Conservation (phyloP, 2,329 filamentous ascomycete genomes). For the Lachnellula suecica region DNA sequence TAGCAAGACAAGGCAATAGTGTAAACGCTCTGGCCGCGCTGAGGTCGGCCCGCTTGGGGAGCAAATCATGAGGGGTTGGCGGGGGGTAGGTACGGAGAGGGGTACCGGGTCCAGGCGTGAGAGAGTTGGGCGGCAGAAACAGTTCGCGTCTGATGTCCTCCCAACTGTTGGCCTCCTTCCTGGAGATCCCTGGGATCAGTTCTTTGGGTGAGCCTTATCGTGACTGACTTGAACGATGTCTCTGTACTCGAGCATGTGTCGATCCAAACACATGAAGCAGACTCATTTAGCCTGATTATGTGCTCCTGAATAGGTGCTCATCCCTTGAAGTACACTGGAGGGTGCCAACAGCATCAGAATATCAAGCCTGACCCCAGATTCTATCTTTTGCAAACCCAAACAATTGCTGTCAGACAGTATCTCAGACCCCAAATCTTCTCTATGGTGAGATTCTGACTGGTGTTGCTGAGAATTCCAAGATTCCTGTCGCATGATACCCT, state of each 20-base stretch:
- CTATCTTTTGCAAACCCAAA: neutral
- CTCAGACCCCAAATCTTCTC: too few relatives aligned
- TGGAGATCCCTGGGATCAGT: too few relatives aligned
- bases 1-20: neutral
- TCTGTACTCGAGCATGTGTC: neutral
- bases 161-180: neutral
- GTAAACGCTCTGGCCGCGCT: constrained; percentile 13
- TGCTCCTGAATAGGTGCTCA: too few relatives aligned
- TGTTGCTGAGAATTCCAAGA: neutral
- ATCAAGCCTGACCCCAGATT: neutral
- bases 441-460: too few relatives aligned
- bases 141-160: constrained; percentile 1
- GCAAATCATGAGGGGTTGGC: constrained; percentile 3
- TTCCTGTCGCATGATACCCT: neutral
- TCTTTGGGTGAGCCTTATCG: too few relatives aligned
- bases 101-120: neutral
- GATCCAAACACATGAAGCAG: constrained; percentile 5
- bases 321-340: too few relatives aligned
- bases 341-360: too few relatives aligned
- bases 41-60: constrained; percentile 7
- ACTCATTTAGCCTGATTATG: constrained; percentile 2
- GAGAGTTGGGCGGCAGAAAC: constrained; percentile 3
- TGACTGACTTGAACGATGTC: too few relatives aligned
- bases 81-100: neutral
- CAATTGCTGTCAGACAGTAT: neutral